phyloP scores from a whole-genome alignment of 2,329 filamentous ascomycete species.

The Fusarium coicis region DNA sequence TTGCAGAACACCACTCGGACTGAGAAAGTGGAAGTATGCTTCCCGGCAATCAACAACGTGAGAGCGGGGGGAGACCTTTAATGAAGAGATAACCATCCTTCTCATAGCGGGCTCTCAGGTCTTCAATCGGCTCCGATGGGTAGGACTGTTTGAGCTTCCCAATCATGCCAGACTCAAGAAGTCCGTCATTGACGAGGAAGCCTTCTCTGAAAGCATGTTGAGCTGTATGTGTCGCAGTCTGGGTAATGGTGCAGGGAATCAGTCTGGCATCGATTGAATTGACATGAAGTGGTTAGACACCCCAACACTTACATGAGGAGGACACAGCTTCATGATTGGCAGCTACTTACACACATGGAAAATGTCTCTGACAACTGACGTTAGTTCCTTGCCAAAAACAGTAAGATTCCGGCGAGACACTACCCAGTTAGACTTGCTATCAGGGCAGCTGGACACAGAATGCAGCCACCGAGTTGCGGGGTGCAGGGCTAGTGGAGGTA shows the following conservation, averaged over 20 bases:
- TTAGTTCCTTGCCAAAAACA: neutral
- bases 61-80: conserved; percentile 16
- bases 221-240: neutral
- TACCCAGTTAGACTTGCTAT: neutral
- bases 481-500: neutral
- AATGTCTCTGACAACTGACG: neutral
- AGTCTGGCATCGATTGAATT: neutral
- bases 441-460: neutral
- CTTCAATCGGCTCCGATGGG: neutral
- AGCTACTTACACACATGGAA: neutral
- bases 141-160: neutral
- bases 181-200: conserved; percentile 7
- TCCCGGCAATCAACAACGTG: conserved; percentile 15
- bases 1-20: neutral
- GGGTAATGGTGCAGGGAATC: neutral
- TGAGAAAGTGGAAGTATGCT: conserved; percentile 20
- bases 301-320: neutral
- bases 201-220: neutral
- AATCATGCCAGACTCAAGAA: conserved; percentile 3
- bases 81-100: conserved; percentile 13
- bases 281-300: neutral
- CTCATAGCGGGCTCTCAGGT: conserved; percentile 1
- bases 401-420: conserved; percentile 8
- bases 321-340: neutral
- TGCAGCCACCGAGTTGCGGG: neutral